Conservation (phyloP, 1,284 basidiomycete species). For the Cystobasidium pallidum region DNA sequence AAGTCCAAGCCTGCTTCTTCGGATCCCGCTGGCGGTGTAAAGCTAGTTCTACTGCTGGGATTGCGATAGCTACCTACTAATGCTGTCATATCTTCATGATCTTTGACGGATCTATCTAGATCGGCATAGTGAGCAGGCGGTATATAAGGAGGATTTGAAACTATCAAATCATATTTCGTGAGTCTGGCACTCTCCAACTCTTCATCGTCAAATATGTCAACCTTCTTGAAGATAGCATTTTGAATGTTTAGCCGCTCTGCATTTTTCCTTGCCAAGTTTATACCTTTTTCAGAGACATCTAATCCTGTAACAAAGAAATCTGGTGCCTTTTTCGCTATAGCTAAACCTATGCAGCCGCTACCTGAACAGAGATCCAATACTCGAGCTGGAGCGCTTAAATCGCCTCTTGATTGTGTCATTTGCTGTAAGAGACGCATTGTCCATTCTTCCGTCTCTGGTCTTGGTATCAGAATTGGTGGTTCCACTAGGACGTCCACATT, state of each 20-base stretch:
- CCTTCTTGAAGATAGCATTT: conserved; percentile 47
- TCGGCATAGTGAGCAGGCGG: conserved; percentile 66
- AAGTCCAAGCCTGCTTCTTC: conserved; percentile 68
- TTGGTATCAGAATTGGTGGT: conserved; percentile 81
- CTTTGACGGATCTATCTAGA: conserved; percentile 69
- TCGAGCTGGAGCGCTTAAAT: conserved; percentile 44
- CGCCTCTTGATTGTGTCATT: conserved; percentile 54
- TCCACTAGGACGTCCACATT: conserved; percentile 71
- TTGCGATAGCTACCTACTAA: conserved; percentile 72
- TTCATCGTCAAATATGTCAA: conserved; percentile 61
- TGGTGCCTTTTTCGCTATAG: conserved; percentile 60
- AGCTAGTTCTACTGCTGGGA: not conserved
- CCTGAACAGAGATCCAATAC: conserved; percentile 88
- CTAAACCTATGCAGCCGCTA: conserved; percentile 81
- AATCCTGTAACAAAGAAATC: conserved; percentile 60
- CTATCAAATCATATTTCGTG: conserved; percentile 70
- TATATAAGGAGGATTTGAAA: conserved; percentile 94
- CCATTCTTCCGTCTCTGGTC: conserved; percentile 89
- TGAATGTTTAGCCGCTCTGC: conserved; percentile 58
- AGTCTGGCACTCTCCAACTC: conserved; percentile 46
- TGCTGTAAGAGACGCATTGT: conserved; percentile 48
- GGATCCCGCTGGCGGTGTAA: conserved; percentile 32
- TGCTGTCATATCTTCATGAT: conserved; percentile 77
- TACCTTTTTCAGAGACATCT: conserved; percentile 71
- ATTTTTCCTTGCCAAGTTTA: conserved; percentile 74